Percentiles rank a stretch among this genome's conserved stretches.
phyloP scores from a whole-genome alignment of 345 rosid genomes.

The Hypericum perforatum region DNA sequence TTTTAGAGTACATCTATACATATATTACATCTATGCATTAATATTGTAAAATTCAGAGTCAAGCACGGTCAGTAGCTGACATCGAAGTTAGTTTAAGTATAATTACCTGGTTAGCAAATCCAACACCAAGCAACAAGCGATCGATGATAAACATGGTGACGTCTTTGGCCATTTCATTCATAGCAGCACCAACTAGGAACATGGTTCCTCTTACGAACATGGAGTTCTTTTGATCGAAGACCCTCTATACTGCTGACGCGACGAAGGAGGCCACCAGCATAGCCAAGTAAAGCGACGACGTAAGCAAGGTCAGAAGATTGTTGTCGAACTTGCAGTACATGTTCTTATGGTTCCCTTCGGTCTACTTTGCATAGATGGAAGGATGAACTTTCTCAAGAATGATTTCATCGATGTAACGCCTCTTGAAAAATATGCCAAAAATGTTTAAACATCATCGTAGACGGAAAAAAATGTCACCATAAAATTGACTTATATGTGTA shows the following conservation, averaged over 20 bases:
- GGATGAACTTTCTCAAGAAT: conserved; percentile 32
- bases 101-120: conserved; percentile 30
- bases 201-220: conserved; percentile 27
- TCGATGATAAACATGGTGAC: conserved; percentile 39
- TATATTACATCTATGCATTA: too few species aligned
- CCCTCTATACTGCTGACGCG: not conserved
- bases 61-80: too few species aligned
- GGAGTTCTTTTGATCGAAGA: conserved; percentile 26
- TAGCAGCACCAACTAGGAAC: conserved; percentile 31
- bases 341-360: conserved; percentile 12
- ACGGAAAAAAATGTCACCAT: not conserved
- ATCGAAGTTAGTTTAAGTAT: too few species aligned
- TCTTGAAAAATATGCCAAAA: conserved; percentile 13
- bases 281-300: conserved; percentile 39
- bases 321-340: conserved; percentile 35
- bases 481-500: too few species aligned
- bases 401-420: conserved; percentile 44
- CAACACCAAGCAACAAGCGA: conserved; percentile 34
- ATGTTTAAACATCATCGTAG: not conserved
- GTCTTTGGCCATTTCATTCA: conserved; percentile 29
- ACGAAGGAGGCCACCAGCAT: conserved; percentile 12
- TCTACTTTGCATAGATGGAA: conserved; percentile 13
- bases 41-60: too few species aligned
- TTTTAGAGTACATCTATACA: too few species aligned
- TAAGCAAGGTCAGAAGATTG: conserved; percentile 31